Evolutionary conservation across 805 yeast genomes (phyloP).

Genomic region (Sungouiozyma intestinalis): DNA sequence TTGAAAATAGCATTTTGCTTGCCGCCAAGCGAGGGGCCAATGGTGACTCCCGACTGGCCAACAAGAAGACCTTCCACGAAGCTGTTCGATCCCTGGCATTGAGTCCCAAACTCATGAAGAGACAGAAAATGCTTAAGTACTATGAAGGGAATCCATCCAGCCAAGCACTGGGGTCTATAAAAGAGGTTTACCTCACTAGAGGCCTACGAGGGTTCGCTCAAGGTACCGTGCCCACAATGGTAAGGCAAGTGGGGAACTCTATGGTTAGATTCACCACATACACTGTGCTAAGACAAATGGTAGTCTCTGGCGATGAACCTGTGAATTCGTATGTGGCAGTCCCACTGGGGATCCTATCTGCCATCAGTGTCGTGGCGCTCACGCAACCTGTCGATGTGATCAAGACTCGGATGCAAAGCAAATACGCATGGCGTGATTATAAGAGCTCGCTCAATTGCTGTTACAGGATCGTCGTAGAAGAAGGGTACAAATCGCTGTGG

Average conservation of each 20-base stretch:
- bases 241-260: constrained; percentile 70
- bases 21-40: constrained; percentile 1
- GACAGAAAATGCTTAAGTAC: constrained; percentile 19
- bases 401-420: constrained; percentile 78
- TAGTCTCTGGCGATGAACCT: constrained; percentile 38
- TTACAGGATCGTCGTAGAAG: constrained; percentile 39
- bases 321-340: constrained; percentile 28
- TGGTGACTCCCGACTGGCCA: background rate
- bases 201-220: constrained; percentile 73
- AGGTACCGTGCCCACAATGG: constrained; percentile 73
- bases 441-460: constrained; percentile 51
- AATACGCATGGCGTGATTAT: constrained; percentile 48
- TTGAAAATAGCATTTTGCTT: constrained; percentile 47
- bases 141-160: constrained; percentile 46
- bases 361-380: constrained; percentile 59
- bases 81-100: constrained; percentile 24
- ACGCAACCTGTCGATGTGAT: constrained; percentile 88
- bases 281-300: constrained; percentile 61
- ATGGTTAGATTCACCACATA: constrained; percentile 78
- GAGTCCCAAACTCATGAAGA: constrained; percentile 1
- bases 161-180: constrained; percentile 41
- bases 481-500: constrained; percentile 39
- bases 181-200: constrained; percentile 59
- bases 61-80: constrained; percentile 8
- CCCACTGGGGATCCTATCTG: constrained; percentile 49